A percentile compares a stretch with the other conserved stretches of the same genome.
Conservation (phyloP, 805 yeast species). For the Candida sakaeoensis region DNA sequence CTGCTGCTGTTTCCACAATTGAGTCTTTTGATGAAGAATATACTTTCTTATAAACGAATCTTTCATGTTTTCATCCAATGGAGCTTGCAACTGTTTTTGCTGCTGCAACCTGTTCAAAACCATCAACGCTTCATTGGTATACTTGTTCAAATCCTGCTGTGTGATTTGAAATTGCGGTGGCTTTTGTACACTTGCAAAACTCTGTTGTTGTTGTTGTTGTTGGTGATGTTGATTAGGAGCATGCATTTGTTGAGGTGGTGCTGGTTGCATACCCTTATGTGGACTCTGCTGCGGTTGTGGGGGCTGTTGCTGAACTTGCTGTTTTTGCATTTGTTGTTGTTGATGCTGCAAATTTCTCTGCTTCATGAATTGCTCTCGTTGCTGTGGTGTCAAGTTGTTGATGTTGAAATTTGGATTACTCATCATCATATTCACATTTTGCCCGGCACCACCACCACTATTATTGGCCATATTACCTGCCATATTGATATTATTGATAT, state of each 20-base stretch:
- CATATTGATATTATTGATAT: too few species aligned
- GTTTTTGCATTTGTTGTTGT: conserved; percentile 29
- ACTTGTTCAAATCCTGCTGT: conserved; percentile 37
- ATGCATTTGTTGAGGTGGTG: conserved; percentile 22
- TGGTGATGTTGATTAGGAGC: conserved; percentile 24
- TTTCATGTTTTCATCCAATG: conserved; percentile 34
- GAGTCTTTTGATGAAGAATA: conserved; percentile 36
- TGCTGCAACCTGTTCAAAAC: conserved; percentile 33
- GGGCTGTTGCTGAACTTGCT: conserved; percentile 28
- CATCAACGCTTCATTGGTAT: conserved; percentile 39
- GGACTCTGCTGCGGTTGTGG: conserved; percentile 17
- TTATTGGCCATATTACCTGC: conserved; percentile 9
- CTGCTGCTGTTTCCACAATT: conserved; percentile 26
- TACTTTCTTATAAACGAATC: conserved; percentile 37
- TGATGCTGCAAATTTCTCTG: conserved; percentile 27
- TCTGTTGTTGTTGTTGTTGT: conserved; percentile 26
- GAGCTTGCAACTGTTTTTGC: conserved; percentile 29
- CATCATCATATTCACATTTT: conserved; percentile 7
- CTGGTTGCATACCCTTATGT: conserved; percentile 16
- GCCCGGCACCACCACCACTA: conserved; percentile 12
- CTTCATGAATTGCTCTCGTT: conserved; percentile 36
- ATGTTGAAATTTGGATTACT: conserved; percentile 6
- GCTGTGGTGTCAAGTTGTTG: conserved; percentile 24
- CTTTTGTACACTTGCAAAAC: conserved; percentile 9
- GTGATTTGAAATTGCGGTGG: conserved; percentile 30